Evolutionary conservation across 1,284 basidiomycete genomes (phyloP), one percentile per base, ranked within the genome.

Genomic region (Xerocomus amazonicus): DNA sequence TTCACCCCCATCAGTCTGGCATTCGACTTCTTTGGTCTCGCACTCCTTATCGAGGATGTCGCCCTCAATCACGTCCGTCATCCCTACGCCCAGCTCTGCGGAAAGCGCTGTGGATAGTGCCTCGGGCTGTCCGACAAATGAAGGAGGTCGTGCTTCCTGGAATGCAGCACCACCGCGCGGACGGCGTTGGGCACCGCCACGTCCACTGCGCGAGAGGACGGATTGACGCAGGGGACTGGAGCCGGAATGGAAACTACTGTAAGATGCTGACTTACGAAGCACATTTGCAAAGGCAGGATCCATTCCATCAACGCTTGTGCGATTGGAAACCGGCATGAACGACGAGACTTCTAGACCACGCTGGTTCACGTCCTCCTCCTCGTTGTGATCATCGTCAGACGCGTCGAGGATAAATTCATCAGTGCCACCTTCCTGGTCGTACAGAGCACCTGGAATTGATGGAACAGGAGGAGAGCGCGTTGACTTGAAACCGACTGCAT

Each of bases 201-300:
- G 74, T 5, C 72, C 66, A 14, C 76, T 70, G 39, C 76, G 71
- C 28, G 75, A 69, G 47, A 83, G 69, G 27, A 80, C 65, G 41
- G 80, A 73, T 44, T 77, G 75, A 38, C 81, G 77, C 23, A 85
- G 69, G 43, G 84, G 81, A 56, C 82, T 81, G 37, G 72, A 69
- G 54, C 72, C 65, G 41, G 75, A 71, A n/a, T 71, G 63, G 19
- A 75, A 38, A 1, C 83, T 78, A 23, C 75, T 74, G 45, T 77
- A 73, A 9, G 84, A 83, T 0, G 78, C 73, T 2, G 79, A 74
- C 28, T 80, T 79, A 50, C 77, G 78, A 35, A 90, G 77, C 13
- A 90, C 73, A 53, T 90, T 89, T 47, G 88, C 87, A 61, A 90
- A 92, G 0, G 72, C 76, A 9, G 90, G 90, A 57, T 92, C 90